These are phyloP conservation scores for Nannochloropsis granulata DNA, from an alignment of 108 stramenopile genomes.

Conservation along the genomic window DNA sequence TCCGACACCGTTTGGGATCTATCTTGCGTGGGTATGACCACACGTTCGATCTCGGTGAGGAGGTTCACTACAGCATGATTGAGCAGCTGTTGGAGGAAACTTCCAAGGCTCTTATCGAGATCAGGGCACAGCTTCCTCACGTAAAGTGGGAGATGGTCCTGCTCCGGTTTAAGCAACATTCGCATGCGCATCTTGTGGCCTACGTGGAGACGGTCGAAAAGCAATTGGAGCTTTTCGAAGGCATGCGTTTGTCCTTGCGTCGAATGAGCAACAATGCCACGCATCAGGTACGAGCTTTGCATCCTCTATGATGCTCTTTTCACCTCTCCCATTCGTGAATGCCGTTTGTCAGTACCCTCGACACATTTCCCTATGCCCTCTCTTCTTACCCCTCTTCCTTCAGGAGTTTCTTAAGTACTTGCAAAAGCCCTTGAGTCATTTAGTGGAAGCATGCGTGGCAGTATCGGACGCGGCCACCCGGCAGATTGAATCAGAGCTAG, in stretches of 20 bases:
- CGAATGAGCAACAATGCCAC: neutral
- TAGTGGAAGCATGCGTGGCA: neutral
- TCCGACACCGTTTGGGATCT: neutral
- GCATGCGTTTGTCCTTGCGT: neutral
- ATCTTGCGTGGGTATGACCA: neutral
- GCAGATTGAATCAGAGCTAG: neutral
- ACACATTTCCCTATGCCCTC: neutral
- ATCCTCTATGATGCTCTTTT: neutral
- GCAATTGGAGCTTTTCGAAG: neutral
- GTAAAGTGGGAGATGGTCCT: neutral
- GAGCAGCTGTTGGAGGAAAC: neutral
- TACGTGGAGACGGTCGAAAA: neutral
- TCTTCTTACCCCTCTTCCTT: neutral
- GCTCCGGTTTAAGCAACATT: neutral
- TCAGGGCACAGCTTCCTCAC: neutral
- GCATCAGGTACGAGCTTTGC: neutral
- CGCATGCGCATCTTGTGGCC: neutral
- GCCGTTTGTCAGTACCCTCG: neutral
- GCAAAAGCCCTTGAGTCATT: neutral
- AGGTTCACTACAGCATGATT: neutral
- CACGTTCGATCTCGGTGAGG: neutral
- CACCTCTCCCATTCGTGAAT: neutral
- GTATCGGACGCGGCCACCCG: neutral
- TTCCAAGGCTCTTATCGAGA: neutral
- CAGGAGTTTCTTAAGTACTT: neutral